Conservation (phyloP, 495 filamentous ascomycete genomes). For the Hyphodiscus hymeniophilus region DNA sequence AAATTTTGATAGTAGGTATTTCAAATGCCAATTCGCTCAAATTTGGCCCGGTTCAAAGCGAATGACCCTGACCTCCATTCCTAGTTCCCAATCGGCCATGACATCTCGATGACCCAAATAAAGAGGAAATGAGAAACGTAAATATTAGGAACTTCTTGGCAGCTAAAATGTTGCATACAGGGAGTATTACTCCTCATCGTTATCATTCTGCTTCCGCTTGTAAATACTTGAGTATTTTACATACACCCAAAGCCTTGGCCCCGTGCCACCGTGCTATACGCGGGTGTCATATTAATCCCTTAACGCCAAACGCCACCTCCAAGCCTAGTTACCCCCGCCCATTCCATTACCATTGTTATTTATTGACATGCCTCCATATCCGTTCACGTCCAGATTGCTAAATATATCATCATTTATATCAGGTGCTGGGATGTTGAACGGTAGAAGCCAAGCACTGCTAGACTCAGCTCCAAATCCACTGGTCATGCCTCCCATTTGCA, state of each 20-base stretch:
- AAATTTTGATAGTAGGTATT: no score
- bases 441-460: conserved; percentile 85
- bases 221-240: background rate
- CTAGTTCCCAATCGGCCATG: no score
- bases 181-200: no score
- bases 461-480: conserved; percentile 34
- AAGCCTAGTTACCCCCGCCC: conserved; percentile 6
- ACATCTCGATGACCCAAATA: no score
- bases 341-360: conserved; percentile 14
- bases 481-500: conserved; percentile 17
- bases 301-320: background rate
- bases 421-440: conserved; percentile 82
- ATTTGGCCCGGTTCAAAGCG: no score
- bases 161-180: no score
- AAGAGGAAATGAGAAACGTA: no score
- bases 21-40: no score
- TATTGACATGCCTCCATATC: conserved; percentile 17
- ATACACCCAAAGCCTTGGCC: background rate
- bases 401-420: conserved; percentile 37
- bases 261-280: background rate
- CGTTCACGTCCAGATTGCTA: conserved; percentile 5
- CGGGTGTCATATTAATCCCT: background rate
- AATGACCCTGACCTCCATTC: no score
- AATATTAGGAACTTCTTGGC: no score
- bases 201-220: background rate